Evolutionary conservation across 352 stramenopile genomes (phyloP).

Genomic region (Blastocystis hominis): DNA sequence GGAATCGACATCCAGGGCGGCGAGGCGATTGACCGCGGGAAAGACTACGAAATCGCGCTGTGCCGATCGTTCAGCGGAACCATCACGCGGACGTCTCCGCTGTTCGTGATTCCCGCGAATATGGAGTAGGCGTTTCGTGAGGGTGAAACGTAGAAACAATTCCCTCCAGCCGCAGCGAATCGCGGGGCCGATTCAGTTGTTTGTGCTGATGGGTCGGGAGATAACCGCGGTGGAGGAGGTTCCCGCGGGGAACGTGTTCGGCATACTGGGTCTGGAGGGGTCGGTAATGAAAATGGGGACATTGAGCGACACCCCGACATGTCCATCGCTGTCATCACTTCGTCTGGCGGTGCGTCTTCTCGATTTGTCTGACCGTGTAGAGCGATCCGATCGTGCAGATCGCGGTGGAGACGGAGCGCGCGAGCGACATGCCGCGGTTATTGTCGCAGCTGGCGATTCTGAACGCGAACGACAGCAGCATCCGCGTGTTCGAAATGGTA

Average conservation of each 20-base stretch:
- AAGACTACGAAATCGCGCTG: constrained; percentile 39
- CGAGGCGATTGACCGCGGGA: not conserved
- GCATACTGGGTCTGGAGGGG: constrained; percentile 72
- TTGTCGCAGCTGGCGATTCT: constrained; percentile 71
- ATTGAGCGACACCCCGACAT: constrained; percentile 64
- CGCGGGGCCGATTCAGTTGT: constrained; percentile 20
- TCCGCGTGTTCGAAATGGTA: constrained; percentile 66
- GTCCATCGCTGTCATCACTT: constrained; percentile 73
- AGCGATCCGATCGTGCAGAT: constrained; percentile 76
- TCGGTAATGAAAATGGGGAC: constrained; percentile 70
- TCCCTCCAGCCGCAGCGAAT: not conserved
- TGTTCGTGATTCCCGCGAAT: not conserved
- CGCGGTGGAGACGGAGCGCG: constrained; percentile 73
- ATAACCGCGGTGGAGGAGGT: constrained; percentile 69
- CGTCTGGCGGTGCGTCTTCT: constrained; percentile 64
- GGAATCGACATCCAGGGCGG: not conserved
- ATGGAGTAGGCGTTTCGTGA: not conserved
- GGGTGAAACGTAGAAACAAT: not conserved
- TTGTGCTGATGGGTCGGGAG: constrained; percentile 71
- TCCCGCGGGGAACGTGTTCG: constrained; percentile 74
- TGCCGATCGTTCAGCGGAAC: constrained; percentile 25
- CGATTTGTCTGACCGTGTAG: constrained; percentile 56
- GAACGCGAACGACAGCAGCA: constrained; percentile 73
- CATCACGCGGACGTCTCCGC: not conserved
- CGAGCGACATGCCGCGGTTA: constrained; percentile 70